Conservation (phyloP, 2,329 filamentous ascomycete genomes). For the Aureobasidium sp. region DNA sequence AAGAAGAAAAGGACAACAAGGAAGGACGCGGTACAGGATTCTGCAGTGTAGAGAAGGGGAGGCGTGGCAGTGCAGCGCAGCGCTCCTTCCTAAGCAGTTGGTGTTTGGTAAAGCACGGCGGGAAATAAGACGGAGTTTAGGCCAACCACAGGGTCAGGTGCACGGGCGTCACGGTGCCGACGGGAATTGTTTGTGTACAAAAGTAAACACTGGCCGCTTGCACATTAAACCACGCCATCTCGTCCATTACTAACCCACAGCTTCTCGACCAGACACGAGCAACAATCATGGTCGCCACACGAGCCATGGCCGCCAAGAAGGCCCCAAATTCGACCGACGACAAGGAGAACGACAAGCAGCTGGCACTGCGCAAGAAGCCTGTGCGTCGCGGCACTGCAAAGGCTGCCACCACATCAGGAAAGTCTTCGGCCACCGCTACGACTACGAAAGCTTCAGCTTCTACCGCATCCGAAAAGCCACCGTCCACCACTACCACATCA, state of each 20-base stretch:
- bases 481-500: background rate
- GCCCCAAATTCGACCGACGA: conserved; percentile 17
- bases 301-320: conserved; percentile 25
- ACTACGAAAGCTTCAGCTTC: background rate
- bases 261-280: background rate
- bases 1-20: background rate
- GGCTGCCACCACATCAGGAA: conserved; percentile 6
- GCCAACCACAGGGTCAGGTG: background rate
- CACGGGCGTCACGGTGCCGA: conserved; percentile 1
- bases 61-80: background rate
- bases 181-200: conserved; percentile 4
- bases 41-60: background rate
- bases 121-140: background rate
- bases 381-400: conserved; percentile 24
- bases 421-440: background rate
- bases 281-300: conserved; percentile 28
- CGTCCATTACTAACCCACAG: background rate
- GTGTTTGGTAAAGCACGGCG: background rate
- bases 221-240: background rate
- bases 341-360: conserved; percentile 14
- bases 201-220: background rate
- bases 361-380: conserved; percentile 26
- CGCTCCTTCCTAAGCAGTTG: background rate
- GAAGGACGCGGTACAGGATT: background rate
- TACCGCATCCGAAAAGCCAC: conserved; percentile 6